Evolutionary conservation across 1,284 basidiomycete genomes (phyloP), one percentile per base, ranked within the genome.

Genomic region (Trichosporon sp.): DNA sequence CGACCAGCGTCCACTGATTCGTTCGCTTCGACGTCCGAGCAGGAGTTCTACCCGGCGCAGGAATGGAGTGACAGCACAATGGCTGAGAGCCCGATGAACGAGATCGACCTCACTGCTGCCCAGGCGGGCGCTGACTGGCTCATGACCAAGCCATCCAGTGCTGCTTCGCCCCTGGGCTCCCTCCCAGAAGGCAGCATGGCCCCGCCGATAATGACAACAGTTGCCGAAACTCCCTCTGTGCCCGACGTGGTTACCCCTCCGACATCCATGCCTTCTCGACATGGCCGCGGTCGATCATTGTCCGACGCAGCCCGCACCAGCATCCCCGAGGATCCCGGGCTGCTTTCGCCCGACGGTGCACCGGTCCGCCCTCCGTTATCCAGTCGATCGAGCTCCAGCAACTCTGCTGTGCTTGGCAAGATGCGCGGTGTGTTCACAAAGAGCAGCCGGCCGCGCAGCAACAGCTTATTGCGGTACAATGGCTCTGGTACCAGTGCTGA

Each of bases 371-470:
- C 71, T 0, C 5, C 11, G 26, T 48, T 32, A 68, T 75, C 48
- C 5, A 72, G 71, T 16, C 66, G 83, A 19, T 75, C 80, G 0
- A 78, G 76, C 67, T 83, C 83, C 6, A 77, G 76, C 38, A 81
- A 77, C 37, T 81, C 81, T 5, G 78, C 73, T 3, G 78, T 83
- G 38, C 71, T 83, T 8, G 78, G 75, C 59, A 73, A 78, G 59
- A 78, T 83, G 72, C 77, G 78, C 56, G 79, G 70, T 12, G 81
- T 82, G 10, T 80, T 84, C 46, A 67, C 74, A 3, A 77, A 77
- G 68, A 74, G 70, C 12, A 74, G 31, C 59, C 72, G 81, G 4
- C 71, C 75, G 6, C 66, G 81, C 11, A 80, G 80, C 69, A 79
- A 76, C 63, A 80, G 79, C 66, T 64, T 77, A 2, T 70, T 80